phyloP scores from a whole-genome alignment of 2,329 filamentous ascomycete genomes.

The Xylaria sp. region DNA sequence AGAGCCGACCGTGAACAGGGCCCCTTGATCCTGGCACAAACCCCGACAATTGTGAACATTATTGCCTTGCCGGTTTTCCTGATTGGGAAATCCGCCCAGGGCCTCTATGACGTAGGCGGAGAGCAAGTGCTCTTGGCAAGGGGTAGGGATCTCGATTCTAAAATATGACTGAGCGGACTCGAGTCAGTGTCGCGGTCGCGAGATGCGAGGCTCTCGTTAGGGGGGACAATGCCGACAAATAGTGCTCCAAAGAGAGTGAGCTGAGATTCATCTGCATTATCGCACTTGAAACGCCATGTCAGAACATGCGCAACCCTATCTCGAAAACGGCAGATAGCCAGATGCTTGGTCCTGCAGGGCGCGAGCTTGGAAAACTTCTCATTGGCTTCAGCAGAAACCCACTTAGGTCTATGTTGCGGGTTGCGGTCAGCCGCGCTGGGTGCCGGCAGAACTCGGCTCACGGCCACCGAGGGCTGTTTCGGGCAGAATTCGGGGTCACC shows the following conservation, averaged over 20 bases:
- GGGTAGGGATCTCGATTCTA: neutral
- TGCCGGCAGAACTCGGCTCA: conserved; percentile 6
- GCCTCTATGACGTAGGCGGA: conserved; percentile 10
- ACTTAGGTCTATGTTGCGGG: neutral
- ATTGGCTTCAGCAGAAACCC: neutral
- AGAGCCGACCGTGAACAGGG: neutral
- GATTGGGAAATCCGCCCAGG: conserved; percentile 21
- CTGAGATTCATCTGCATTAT: neutral
- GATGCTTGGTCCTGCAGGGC: neutral
- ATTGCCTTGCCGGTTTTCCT: conserved; percentile 14
- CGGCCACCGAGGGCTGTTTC: neutral
- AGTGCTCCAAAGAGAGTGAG: neutral
- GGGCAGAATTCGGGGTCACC: neutral
- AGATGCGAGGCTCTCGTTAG: neutral
- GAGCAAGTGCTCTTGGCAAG: neutral
- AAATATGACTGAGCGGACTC: neutral
- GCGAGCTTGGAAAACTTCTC: neutral
- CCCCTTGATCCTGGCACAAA: neutral
- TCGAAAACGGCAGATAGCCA: neutral
- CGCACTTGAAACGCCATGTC: neutral
- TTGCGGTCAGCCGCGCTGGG: neutral
- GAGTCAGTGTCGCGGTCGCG: too few relatives aligned
- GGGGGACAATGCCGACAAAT: neutral
- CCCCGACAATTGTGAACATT: neutral
- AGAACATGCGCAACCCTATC: too few relatives aligned